These are phyloP conservation scores for Dendrobium catenatum DNA, from an alignment of 106 monocot species.

Conservation along the genomic window DNA sequence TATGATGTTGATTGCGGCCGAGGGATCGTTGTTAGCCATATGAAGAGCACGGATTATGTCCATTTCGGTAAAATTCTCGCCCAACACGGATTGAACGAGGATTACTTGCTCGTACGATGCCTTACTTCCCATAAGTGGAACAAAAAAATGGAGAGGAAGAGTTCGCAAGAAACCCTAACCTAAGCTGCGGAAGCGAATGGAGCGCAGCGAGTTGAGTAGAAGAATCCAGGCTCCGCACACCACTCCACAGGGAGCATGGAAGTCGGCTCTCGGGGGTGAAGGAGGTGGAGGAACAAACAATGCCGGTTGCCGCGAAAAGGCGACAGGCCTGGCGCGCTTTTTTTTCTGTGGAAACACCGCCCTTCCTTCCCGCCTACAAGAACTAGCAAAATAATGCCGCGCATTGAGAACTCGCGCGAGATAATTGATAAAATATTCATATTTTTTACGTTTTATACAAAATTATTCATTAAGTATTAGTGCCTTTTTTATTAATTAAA, in stretches of 20 bases:
- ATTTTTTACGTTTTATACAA: no score
- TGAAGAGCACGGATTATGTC: constrained; percentile 92
- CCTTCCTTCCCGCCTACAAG: background rate
- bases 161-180: constrained; percentile 3
- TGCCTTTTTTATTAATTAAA: no score
- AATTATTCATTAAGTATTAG: no score
- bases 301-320: background rate
- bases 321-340: background rate
- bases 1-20: constrained; percentile 92
- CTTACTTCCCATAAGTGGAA: constrained; percentile 41
- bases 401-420: no score
- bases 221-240: background rate
- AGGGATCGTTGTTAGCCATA: constrained; percentile 77
- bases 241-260: background rate
- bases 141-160: background rate
- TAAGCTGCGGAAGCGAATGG: background rate
- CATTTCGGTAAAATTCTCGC: constrained; percentile 56
- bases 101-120: constrained; percentile 49
- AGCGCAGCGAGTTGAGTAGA: background rate
- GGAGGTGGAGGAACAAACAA: background rate
- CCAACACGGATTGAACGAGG: constrained; percentile 58
- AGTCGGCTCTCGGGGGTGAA: background rate
- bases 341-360: background rate
- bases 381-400: no score
- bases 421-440: no score